phyloP scores from a whole-genome alignment of 306 rosid species.

The Dalbergia oliveri region DNA sequence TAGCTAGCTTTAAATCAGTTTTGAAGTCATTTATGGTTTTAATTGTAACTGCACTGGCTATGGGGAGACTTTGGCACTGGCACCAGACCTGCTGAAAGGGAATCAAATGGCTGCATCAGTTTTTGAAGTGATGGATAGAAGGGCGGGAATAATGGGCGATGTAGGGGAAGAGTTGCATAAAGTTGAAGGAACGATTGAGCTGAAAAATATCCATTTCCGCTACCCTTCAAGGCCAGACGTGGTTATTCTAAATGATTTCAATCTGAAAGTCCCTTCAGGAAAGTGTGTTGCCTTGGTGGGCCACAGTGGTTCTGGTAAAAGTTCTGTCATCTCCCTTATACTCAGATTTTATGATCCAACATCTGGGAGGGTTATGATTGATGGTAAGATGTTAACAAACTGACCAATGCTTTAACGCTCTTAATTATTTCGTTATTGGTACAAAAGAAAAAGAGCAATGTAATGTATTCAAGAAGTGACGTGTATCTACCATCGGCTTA shows the following conservation, averaged over 20 bases:
- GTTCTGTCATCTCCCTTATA: slow-evolving; percentile 82
- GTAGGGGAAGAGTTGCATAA: slow-evolving; percentile 72
- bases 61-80: slow-evolving; percentile 93
- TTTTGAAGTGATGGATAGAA: slow-evolving; percentile 81
- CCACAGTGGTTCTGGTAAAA: slow-evolving; percentile 95
- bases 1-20: slow-evolving; percentile 86
- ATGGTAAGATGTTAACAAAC: slow-evolving; percentile 62
- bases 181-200: slow-evolving; percentile 89
- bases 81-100: slow-evolving; percentile 95
- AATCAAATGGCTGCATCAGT: slow-evolving; percentile 96
- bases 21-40: slow-evolving; percentile 95
- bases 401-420: slow-evolving; percentile 3
- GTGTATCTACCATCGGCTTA: no score
- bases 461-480: neutral
- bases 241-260: slow-evolving; percentile 77
- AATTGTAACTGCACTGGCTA: slow-evolving; percentile 92
- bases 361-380: slow-evolving; percentile 81
- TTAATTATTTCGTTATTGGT: neutral
- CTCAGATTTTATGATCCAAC: slow-evolving; percentile 90
- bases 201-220: slow-evolving; percentile 71
- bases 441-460: neutral
- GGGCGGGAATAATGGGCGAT: slow-evolving; percentile 67
- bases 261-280: slow-evolving; percentile 69
- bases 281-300: slow-evolving; percentile 85
- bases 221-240: slow-evolving; percentile 91